Conservation (phyloP, 257 asterid genomes). For the Salvia rosmarinus region DNA sequence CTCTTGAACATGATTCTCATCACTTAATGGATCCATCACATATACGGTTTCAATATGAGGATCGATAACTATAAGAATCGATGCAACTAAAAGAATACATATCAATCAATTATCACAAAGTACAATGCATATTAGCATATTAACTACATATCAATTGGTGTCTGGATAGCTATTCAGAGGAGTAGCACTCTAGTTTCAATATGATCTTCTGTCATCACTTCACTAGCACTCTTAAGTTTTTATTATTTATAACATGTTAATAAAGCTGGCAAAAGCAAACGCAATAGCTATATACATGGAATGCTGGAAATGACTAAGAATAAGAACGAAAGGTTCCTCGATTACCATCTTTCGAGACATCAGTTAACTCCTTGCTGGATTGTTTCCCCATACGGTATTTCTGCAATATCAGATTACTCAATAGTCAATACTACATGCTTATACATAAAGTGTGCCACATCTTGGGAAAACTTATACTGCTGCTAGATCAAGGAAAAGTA, state of each 20-base stretch:
- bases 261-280: background rate
- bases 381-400: constrained; percentile 88
- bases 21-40: too few relatives aligned
- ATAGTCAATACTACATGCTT: constrained; percentile 12
- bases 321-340: background rate
- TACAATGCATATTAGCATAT: too few relatives aligned
- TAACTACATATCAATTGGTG: too few relatives aligned
- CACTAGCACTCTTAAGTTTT: background rate
- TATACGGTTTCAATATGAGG: too few relatives aligned
- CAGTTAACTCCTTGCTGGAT: constrained; percentile 70
- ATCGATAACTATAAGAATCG: too few relatives aligned
- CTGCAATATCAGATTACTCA: constrained; percentile 47
- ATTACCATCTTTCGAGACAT: constrained; percentile 85
- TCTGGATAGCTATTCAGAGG: background rate
- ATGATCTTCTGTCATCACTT: background rate
- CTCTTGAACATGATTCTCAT: too few relatives aligned
- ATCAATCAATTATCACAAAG: too few relatives aligned
- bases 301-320: background rate
- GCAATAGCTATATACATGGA: background rate
- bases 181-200: background rate
- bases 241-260: background rate
- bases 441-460: background rate
- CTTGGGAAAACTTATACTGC: background rate
- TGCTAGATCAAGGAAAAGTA: background rate
- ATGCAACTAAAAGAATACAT: too few relatives aligned